These are phyloP conservation scores for Aspergillus floridensis DNA, from an alignment of 2,329 filamentous ascomycete genomes.

Conservation along the genomic window DNA sequence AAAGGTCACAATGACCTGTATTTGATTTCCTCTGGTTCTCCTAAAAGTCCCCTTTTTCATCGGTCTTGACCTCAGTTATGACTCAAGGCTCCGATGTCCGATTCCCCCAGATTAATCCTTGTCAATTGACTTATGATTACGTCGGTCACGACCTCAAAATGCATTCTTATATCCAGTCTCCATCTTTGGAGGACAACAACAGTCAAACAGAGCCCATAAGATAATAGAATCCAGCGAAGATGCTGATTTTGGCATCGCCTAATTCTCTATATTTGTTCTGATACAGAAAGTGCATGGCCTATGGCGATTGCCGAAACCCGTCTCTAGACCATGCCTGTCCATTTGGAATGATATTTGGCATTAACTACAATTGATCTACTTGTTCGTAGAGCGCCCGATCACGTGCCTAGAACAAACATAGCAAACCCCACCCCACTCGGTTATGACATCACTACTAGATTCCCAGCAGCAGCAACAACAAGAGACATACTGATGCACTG, in stretches of 20 bases:
- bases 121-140: slow-evolving; percentile 11
- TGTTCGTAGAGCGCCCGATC: background rate
- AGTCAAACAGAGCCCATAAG: background rate
- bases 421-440: background rate
- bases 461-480: background rate
- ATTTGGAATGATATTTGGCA: too few species aligned
- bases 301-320: too few species aligned
- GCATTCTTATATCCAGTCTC: background rate
- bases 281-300: background rate
- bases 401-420: background rate
- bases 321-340: too few species aligned
- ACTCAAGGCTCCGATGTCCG: background rate
- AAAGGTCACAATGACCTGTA: slow-evolving; percentile 17
- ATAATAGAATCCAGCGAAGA: background rate
- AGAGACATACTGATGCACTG: too few species aligned
- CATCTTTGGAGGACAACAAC: background rate
- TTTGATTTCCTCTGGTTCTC: slow-evolving; percentile 21
- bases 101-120: slow-evolving; percentile 13
- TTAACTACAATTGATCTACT: too few species aligned
- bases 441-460: background rate
- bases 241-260: background rate
- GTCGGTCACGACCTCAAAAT: slow-evolving; percentile 1
- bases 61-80: background rate
- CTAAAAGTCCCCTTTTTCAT: slow-evolving; percentile 15
- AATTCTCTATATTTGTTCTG: background rate